Conservation (phyloP, 1,139 yeast genomes). For the Debaryomyces psychrophilus region DNA sequence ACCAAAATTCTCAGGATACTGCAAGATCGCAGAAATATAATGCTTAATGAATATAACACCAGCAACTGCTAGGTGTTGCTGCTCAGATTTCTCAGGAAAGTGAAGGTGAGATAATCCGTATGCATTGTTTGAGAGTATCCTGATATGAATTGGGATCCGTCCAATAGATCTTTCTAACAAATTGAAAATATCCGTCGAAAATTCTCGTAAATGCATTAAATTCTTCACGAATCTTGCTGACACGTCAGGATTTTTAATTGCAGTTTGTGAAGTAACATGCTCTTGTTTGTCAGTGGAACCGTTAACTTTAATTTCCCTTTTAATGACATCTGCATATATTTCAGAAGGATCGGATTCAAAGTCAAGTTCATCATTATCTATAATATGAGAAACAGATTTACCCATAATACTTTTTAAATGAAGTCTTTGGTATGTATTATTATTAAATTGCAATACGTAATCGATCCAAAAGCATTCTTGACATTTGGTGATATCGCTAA, state of each 20-base stretch:
- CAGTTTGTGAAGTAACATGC: slow-evolving; percentile 58
- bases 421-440: slow-evolving; percentile 61
- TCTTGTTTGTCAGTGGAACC: slow-evolving; percentile 37
- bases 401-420: slow-evolving; percentile 58
- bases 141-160: slow-evolving; percentile 62
- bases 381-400: slow-evolving; percentile 48
- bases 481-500: slow-evolving; percentile 41
- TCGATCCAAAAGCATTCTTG: slow-evolving; percentile 49
- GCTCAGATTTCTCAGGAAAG: slow-evolving; percentile 56
- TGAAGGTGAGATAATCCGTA: slow-evolving; percentile 38
- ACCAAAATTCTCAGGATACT: slow-evolving; percentile 71
- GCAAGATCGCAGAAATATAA: slow-evolving; percentile 65
- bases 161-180: slow-evolving; percentile 43
- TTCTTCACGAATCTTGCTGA: slow-evolving; percentile 70
- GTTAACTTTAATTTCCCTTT: slow-evolving; percentile 51
- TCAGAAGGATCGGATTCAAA: slow-evolving; percentile 81
- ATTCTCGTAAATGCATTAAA: slow-evolving; percentile 74
- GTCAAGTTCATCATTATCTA: slow-evolving; percentile 59
- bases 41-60: slow-evolving; percentile 70
- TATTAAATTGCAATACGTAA: slow-evolving; percentile 58
- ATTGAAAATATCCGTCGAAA: slow-evolving; percentile 57
- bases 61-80: slow-evolving; percentile 63
- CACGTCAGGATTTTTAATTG: slow-evolving; percentile 78
- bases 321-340: slow-evolving; percentile 54
- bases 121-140: slow-evolving; percentile 43